Base-by-base conservation (phyloP, 2,329 filamentous ascomycete genomes). In the Ciborinia camelliae region DNA sequence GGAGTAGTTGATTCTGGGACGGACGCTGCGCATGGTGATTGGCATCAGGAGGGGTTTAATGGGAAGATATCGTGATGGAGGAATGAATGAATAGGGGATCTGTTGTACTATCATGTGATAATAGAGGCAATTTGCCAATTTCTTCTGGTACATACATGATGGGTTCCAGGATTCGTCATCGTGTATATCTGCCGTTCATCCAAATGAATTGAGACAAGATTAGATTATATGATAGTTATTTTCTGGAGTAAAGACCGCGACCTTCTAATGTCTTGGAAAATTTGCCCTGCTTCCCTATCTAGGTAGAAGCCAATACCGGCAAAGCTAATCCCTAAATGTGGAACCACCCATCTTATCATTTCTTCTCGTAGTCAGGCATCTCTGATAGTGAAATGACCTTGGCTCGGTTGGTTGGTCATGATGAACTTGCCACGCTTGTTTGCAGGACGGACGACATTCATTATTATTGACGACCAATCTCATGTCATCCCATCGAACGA, bases 11-110 rank as follows among this genome's bases (percentile, higher is more conserved):
- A 70, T 43, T 71, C 69, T 35, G 78, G 76, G 23, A 76, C 66
- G 28, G 72, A 73, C 66, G 71, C 67, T 71, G 69, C 77, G 28
- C 77, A 82, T 64, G 83, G 84, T 54, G 81, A 85, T 68, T 90
- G 87, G 88, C 83, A 86, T 68, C 82, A 87, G 72, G 86, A 87
- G 66, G 70, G 71, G 30, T 75, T 75, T 62, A 70, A 67, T 64
- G 72, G 68, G 41, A 72, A 73, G 60, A 61, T 57, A 10, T 65
- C 70, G 53, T 75, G 65, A 72, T 48, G 58, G 20, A 47, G 23
- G n/a, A 47, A 18, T 59, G 35, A 18, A 47, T 59, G 14, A 15
- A 37, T 18, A 23, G n/a, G 48, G 28, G 43, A 62, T 39, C n/a
- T 65, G 35, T 60, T 72, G 71, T 72, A 73, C 63, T 67, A 72